Percentiles rank a stretch among this genome's conserved stretches.
phyloP scores from a whole-genome alignment of 768 basidiomycete genomes.

The Naematelia encephala region DNA sequence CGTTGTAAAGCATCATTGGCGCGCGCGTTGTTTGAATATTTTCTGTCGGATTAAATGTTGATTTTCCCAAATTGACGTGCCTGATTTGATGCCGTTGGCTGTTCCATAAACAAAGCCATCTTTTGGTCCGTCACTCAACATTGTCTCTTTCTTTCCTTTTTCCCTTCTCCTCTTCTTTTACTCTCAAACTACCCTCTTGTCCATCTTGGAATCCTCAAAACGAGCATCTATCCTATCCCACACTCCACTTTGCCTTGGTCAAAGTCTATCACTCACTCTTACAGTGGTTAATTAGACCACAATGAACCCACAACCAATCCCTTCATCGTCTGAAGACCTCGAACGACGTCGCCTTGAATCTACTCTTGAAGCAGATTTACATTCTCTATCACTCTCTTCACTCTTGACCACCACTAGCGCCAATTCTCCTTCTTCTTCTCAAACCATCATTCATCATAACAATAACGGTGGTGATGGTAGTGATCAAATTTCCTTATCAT shows the following conservation, averaged over 20 bases:
- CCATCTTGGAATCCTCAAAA: neutral
- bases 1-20: neutral
- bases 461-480: no score
- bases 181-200: neutral
- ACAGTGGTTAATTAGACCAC: no score
- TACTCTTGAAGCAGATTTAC: conserved; percentile 39
- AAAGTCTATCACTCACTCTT: no score
- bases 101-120: conserved; percentile 5
- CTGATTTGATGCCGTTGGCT: neutral
- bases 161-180: conserved; percentile 3
- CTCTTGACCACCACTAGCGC: conserved; percentile 12
- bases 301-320: conserved; percentile 32
- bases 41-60: neutral
- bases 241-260: no score
- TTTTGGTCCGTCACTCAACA: conserved; percentile 6
- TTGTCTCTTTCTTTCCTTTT: neutral
- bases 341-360: conserved; percentile 41
- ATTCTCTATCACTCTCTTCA: conserved; percentile 7
- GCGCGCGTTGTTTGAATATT: neutral
- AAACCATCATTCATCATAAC: neutral
- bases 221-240: neutral
- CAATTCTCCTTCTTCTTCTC: conserved; percentile 14
- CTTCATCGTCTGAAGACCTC: conserved; percentile 33
- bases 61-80: conserved; percentile 6
- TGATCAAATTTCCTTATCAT: conserved; percentile 3